phyloP scores from a whole-genome alignment of 305 asterid species.

The Coffea humblotiana region DNA sequence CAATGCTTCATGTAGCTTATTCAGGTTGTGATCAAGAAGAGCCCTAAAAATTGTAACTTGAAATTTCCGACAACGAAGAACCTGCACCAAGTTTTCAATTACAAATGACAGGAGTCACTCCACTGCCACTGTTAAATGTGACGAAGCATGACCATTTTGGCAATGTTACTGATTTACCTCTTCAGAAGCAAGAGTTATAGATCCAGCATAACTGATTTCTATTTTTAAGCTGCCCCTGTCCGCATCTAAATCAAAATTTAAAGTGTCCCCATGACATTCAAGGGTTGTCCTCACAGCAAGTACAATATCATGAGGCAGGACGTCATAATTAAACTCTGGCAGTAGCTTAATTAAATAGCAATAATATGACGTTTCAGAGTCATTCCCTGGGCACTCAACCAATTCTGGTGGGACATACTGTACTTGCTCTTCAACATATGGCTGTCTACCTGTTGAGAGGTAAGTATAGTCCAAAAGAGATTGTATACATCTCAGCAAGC shows the following conservation, averaged over 20 bases:
- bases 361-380: constrained; percentile 29
- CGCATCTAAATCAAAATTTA: constrained; percentile 46
- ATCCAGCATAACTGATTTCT: constrained; percentile 36
- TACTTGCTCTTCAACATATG: constrained; percentile 38
- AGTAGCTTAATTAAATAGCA: constrained; percentile 56
- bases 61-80: constrained; percentile 51
- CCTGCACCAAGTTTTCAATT: constrained; percentile 34
- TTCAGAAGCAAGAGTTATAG: constrained; percentile 29
- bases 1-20: constrained; percentile 35
- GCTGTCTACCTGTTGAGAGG: constrained; percentile 38
- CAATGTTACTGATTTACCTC: constrained; percentile 39
- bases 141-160: neutral
- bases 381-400: constrained; percentile 33
- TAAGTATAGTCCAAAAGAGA: neutral
- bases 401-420: constrained; percentile 61
- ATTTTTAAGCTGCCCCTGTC: constrained; percentile 48
- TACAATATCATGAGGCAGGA: constrained; percentile 46
- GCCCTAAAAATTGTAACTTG: constrained; percentile 51
- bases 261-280: constrained; percentile 34
- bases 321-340: constrained; percentile 30
- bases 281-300: constrained; percentile 55
- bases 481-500: neutral
- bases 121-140: neutral
- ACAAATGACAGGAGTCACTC: neutral
- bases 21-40: constrained; percentile 50